Percentiles rank a stretch among this genome's conserved stretches.
Evolutionary conservation across 2,329 filamentous ascomycete species (phyloP).

Genomic region (Colletotrichum orbiculare): DNA sequence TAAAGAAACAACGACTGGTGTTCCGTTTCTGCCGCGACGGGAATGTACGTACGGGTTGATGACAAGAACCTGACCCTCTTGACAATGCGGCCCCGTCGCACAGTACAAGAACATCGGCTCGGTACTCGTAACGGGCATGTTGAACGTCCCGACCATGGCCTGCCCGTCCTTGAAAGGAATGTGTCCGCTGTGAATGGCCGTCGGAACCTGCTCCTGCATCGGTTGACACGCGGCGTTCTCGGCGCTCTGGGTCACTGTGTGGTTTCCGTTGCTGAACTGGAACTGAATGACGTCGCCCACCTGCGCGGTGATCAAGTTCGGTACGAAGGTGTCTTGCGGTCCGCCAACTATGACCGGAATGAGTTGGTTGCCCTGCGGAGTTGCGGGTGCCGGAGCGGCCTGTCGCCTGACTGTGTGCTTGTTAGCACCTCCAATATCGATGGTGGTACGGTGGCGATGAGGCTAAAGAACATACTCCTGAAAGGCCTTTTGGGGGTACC

Average conservation of each 20-base stretch:
- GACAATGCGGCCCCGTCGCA: constrained; percentile 59
- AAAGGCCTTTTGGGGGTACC: constrained; percentile 27
- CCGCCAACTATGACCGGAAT: constrained; percentile 52
- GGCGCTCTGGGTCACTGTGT: constrained; percentile 55
- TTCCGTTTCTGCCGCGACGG: too few species aligned
- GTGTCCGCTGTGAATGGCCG: constrained; percentile 53
- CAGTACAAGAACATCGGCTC: constrained; percentile 64
- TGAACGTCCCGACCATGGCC: constrained; percentile 56
- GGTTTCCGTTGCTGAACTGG: constrained; percentile 56
- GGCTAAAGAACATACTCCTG: neutral
- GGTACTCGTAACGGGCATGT: constrained; percentile 55
- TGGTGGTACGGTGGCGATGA: neutral
- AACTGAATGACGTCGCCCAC: constrained; percentile 54
- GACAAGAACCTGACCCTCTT: constrained; percentile 61
- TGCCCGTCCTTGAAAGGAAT: constrained; percentile 51
- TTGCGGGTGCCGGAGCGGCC: constrained; percentile 19
- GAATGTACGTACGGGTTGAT: constrained; percentile 56
- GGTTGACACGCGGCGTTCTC: constrained; percentile 51
- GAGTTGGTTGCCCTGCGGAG: constrained; percentile 32
- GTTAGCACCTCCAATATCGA: neutral
- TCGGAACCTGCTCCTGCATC: constrained; percentile 46
- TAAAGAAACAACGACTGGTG: too few species aligned
- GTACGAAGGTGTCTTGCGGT: constrained; percentile 50
- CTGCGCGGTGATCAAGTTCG: constrained; percentile 47
- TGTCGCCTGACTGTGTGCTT: constrained; percentile 25